Percentiles rank a stretch among this genome's conserved stretches.
Evolutionary conservation across 345 rosid species (phyloP).

Genomic region (Gossypium raimondii): DNA sequence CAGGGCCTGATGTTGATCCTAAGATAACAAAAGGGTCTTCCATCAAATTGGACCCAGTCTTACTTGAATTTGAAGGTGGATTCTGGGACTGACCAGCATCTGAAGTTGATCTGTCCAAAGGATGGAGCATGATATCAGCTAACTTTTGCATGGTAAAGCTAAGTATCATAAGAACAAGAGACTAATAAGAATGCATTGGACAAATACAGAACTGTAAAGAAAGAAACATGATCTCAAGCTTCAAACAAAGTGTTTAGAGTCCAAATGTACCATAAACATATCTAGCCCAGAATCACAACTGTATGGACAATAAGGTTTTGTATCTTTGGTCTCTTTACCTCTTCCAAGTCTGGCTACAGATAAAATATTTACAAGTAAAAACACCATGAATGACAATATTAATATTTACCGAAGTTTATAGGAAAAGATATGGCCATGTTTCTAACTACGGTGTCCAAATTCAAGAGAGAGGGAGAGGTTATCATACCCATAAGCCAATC

Average conservation of each 20-base stretch:
- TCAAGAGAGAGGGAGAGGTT: background rate
- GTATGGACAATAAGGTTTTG: background rate
- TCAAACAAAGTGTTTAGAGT: background rate
- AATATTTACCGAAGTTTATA: background rate
- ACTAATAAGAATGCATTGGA: background rate
- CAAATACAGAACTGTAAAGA: background rate
- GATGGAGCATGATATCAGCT: constrained; percentile 10
- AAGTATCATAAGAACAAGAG: background rate
- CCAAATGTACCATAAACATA: background rate
- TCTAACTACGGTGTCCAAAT: background rate
- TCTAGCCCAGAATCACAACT: background rate
- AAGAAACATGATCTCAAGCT: background rate
- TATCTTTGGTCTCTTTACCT: background rate
- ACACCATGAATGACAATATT: background rate
- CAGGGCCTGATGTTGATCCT: constrained; percentile 41
- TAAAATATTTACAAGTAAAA: background rate
- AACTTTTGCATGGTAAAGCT: background rate
- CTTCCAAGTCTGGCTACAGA: background rate
- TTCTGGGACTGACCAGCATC: constrained; percentile 38
- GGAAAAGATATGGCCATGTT: background rate
- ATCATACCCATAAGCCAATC: background rate
- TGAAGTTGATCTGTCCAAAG: constrained; percentile 46
- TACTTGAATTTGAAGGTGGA: constrained; percentile 35
- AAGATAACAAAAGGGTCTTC: constrained; percentile 63
- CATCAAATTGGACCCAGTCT: constrained; percentile 34